Percentiles rank a stretch among this genome's conserved stretches.
Conservation (phyloP, 108 stramenopile genomes). For the Cyclotella cryptica region DNA sequence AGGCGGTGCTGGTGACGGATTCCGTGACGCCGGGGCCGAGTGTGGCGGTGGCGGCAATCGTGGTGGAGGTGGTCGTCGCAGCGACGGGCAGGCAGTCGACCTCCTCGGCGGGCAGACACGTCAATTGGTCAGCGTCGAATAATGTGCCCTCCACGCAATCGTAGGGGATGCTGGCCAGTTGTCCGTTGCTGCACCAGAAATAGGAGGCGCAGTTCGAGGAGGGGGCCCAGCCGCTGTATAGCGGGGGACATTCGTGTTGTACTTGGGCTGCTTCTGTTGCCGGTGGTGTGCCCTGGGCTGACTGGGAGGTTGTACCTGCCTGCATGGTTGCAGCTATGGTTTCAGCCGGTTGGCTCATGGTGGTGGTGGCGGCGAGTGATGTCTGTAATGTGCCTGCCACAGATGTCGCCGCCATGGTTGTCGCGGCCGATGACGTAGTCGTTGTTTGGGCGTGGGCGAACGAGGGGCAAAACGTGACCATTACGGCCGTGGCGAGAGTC, state of each 20-base stretch:
- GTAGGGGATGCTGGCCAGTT: constrained; percentile 16
- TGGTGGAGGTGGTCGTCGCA: neutral
- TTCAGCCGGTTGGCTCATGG: no score
- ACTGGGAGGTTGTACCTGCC: no score
- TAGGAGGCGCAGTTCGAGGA: constrained; percentile 21
- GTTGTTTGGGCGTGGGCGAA: no score
- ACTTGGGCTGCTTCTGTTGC: neutral
- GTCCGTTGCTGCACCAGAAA: constrained; percentile 25
- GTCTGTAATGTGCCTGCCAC: no score
- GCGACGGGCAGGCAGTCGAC: constrained; percentile 7
- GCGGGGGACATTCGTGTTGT: constrained; percentile 18
- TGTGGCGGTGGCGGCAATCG: neutral
- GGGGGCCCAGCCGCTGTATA: constrained; percentile 27
- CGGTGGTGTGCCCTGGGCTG: no score
- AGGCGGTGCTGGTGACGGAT: neutral
- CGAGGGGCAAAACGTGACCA: no score
- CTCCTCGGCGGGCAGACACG: constrained; percentile 1
- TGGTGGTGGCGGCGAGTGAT: no score
- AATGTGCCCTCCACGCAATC: constrained; percentile 14
- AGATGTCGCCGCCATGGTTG: no score
- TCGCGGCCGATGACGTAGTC: no score
- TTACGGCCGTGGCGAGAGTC: no score
- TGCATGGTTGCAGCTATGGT: no score
- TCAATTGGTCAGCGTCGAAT: constrained; percentile 25
- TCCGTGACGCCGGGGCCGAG: neutral